Conservation (phyloP, 495 filamentous ascomycete species). For the Hypoxylon intermedium region DNA sequence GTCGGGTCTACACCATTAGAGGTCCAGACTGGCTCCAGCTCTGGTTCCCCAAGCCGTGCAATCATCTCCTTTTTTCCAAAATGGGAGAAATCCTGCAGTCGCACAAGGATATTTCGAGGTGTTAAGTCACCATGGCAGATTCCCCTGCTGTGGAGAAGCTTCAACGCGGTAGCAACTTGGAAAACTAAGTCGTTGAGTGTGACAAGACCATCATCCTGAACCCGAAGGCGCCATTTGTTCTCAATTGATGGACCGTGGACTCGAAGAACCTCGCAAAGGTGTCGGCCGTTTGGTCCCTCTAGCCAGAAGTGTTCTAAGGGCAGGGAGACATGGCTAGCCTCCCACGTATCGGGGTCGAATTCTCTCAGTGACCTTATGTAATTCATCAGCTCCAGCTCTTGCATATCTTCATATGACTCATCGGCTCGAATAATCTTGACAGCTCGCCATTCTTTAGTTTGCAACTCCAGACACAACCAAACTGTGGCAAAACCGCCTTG, state of each 20-base stretch:
- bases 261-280: constrained; percentile 21
- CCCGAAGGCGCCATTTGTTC: background rate
- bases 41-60: background rate
- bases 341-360: background rate
- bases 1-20: background rate
- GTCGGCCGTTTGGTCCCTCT: constrained; percentile 46
- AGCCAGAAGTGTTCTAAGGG: constrained; percentile 42
- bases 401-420: constrained; percentile 29
- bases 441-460: background rate
- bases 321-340: constrained; percentile 5
- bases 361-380: constrained; percentile 16
- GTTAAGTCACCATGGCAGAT: background rate
- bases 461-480: constrained; percentile 42
- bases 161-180: background rate
- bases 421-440: constrained; percentile 46
- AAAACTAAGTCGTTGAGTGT: background rate
- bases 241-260: background rate
- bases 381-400: background rate
- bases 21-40: background rate
- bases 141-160: background rate
- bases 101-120: background rate
- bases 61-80: background rate
- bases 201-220: background rate
- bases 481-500: constrained; percentile 46
- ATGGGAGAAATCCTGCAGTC: background rate